A percentile compares a stretch with the other conserved stretches of the same genome.
phyloP scores from a whole-genome alignment of 495 filamentous ascomycete species.

The Lentithecium fluviatile region DNA sequence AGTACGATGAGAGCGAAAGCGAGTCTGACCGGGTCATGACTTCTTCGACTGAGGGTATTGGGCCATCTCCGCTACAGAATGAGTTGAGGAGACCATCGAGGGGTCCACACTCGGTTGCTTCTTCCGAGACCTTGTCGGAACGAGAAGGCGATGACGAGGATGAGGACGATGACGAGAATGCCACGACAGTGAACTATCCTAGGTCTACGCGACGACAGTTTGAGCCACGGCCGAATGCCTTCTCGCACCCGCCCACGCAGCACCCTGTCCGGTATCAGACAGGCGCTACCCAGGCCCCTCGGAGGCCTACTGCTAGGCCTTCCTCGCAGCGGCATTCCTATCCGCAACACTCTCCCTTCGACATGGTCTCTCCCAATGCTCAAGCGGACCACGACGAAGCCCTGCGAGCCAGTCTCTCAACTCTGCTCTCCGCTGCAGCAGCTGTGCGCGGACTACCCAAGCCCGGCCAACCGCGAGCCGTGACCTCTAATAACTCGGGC shows the following conservation, averaged over 20 bases:
- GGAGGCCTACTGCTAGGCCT: slow-evolving; percentile 38
- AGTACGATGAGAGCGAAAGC: slow-evolving; percentile 84
- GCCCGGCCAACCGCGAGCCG: slow-evolving; percentile 41
- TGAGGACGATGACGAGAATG: slow-evolving; percentile 78
- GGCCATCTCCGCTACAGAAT: slow-evolving; percentile 38
- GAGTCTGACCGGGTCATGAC: slow-evolving; percentile 80
- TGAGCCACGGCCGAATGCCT: slow-evolving; percentile 84
- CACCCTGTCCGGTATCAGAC: slow-evolving; percentile 47
- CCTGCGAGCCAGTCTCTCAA: slow-evolving; percentile 86
- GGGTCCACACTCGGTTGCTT: slow-evolving; percentile 36
- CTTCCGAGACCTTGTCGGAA: slow-evolving; percentile 40
- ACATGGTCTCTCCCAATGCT: slow-evolving; percentile 71
- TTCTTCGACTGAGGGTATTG: slow-evolving; percentile 78
- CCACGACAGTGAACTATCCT: slow-evolving; percentile 70
- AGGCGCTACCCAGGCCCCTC: slow-evolving; percentile 42
- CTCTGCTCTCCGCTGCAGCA: slow-evolving; percentile 88
- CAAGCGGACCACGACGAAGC: slow-evolving; percentile 90
- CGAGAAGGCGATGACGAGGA: slow-evolving; percentile 57
- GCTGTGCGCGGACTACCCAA: slow-evolving; percentile 82
- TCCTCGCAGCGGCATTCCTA: slow-evolving; percentile 45
- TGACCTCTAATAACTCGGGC: slow-evolving; percentile 12
- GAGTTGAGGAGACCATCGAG: slow-evolving; percentile 28
- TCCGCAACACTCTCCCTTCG: slow-evolving; percentile 52
- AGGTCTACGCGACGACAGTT: slow-evolving; percentile 60
- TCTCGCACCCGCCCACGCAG: slow-evolving; percentile 72